Evolutionary conservation across 228 moss, liverwort and hornwort species (phyloP).

Genomic region (Sphagnum magellanicum): DNA sequence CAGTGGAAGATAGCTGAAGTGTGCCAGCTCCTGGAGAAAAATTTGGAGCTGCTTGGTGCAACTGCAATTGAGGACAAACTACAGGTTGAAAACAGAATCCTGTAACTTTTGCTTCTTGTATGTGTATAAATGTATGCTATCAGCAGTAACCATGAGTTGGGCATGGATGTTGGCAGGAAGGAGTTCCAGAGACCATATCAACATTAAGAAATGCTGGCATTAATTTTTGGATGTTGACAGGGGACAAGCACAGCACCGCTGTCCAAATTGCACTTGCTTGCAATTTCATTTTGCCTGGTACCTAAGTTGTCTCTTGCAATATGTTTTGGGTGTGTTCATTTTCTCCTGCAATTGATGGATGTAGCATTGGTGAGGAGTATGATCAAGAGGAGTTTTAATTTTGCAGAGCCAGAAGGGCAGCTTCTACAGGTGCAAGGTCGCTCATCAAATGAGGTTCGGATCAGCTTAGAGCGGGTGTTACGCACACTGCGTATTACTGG

Average conservation of each 20-base stretch:
- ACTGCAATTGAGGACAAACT: slow-evolving; percentile 98
- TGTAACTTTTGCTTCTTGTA: not conserved
- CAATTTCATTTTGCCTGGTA: slow-evolving; percentile 84
- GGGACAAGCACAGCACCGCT: slow-evolving; percentile 95
- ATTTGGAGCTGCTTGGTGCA: slow-evolving; percentile 79
- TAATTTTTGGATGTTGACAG: slow-evolving; percentile 98
- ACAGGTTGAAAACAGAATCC: slow-evolving; percentile 35
- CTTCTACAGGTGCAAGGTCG: slow-evolving; percentile 73
- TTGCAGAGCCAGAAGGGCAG: slow-evolving; percentile 89
- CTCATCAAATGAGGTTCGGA: slow-evolving; percentile 59
- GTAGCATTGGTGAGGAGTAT: not conserved
- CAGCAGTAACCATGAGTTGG: not conserved
- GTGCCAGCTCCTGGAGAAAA: slow-evolving; percentile 72
- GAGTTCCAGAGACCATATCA: slow-evolving; percentile 88
- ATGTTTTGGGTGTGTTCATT: not conserved
- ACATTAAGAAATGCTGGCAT: slow-evolving; percentile 86
- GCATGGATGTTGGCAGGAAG: slow-evolving; percentile 50
- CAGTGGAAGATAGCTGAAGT: slow-evolving; percentile 80
- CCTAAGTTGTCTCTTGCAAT: not conserved
- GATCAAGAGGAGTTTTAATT: not conserved
- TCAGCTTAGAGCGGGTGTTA: slow-evolving; percentile 72
- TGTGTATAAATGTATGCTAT: not conserved
- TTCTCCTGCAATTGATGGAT: not conserved
- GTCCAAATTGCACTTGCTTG: slow-evolving; percentile 87
- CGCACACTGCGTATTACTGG: slow-evolving; percentile 56